Base-by-base conservation (phyloP, 495 filamentous ascomycete species). In the Ramalina peruviana region DNA sequence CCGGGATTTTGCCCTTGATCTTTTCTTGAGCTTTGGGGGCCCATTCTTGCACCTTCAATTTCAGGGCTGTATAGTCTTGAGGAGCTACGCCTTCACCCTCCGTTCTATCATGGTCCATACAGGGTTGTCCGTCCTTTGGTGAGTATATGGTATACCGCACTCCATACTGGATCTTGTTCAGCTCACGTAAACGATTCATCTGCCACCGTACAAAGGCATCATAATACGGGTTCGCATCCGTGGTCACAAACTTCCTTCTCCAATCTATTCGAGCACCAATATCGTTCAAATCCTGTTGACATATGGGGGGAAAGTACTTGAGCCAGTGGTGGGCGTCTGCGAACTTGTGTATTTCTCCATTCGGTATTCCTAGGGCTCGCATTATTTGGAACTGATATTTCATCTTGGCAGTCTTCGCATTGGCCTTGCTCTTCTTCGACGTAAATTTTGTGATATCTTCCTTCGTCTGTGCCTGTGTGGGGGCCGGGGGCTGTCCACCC, bases 171-270 rank as follows among this genome's bases (percentile, higher is more conserved):
- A 98, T 93, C 72, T 96, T 98, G 46, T 84, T 75, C 43, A 94
- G 74, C 63, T 94, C 84, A 64, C 81, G 82, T 16, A 98, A 75
- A 50, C 84, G 83, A 63, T 85, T 88, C 88, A 96, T 98, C 69
- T 98, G 90, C 90, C 90, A 98, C 56, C 86, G 73, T 23, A 98
- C 83, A 58, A 98, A 98, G 16, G 88, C 78, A 63, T 98, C 89
- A 63, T 90, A 98, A 67, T 93, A 96, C 3, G 88, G 88, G 69
- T 98, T 98, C 2, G 87, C 89, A 60, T 98, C 90, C 10, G 90
- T 98, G 7, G 90, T 98, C 23, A 95, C 83, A 54, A 98, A 85
- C 47, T 83, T 80, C 57, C 90, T 69, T 58, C 92, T 74, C 92
- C 90, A 98, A 61, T 96, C 92, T 53, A 96, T 83, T 53, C 87